Base-by-base conservation (phyloP, 2,329 filamentous ascomycete species). In the Botryotinia globosa region DNA sequence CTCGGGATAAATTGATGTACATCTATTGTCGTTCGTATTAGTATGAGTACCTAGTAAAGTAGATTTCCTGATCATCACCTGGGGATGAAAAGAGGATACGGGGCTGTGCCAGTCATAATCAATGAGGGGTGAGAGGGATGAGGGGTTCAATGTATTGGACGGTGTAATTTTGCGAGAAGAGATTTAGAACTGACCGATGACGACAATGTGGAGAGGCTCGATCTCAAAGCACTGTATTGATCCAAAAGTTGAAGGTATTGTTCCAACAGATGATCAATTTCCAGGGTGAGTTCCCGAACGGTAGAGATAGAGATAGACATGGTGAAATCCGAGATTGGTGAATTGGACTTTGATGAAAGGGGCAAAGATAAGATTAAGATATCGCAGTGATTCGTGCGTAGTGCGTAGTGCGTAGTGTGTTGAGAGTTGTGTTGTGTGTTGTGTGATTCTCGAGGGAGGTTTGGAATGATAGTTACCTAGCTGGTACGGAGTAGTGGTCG, bases 181-280 rank as follows among this genome's bases (percentile, higher is more conserved):
- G 20, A 88, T 87, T 83, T 94, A 20, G 8, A 16, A 72, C 63
- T 42, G 29, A 72, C 71, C 3, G 71, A 69, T 37, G 86, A 83
- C 75, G 92, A 86, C 37, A 87, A 82, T n/a, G 80, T 78, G 61
- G 84, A 83, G 54, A 94, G 85, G 59, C 86, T 80, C 48, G 83
- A 79, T 73, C 89, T 87, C 8, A 91, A 85, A n/a, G 81, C 80
- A 16, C 88, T 87, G 82, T 94, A 94, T 76, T 89, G 83, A 80
- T 94, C 86, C 2, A 94, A 83, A 1, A 91, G 85, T 72, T 80
- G 74, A 22, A 94, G 87, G 79, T 94, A 93, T 58, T 84, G 85
- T 61, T 61, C 64, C 18, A 72, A n/a, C 25, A 72, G 51, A 32
- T 39, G 18, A 54, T 71, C 72, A 54, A 72, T 69, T 62, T 69